Conservation (phyloP, 352 stramenopile genomes). For the Paralagenidium karlingii region DNA sequence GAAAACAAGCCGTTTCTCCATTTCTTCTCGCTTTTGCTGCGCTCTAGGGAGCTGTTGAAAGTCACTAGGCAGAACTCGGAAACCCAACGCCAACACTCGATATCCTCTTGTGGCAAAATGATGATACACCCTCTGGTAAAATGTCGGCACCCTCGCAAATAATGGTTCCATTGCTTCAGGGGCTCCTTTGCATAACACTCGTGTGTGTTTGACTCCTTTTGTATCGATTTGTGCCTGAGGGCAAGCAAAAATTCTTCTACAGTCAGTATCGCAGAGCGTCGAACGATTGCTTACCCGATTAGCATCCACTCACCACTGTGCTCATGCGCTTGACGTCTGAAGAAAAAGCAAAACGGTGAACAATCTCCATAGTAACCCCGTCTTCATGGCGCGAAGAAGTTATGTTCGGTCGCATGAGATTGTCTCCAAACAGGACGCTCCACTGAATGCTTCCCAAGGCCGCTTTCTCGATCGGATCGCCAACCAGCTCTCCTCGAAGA, state of each 20-base stretch:
- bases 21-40: conserved; percentile 17
- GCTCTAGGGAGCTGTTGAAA: neutral
- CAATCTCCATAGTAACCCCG: conserved; percentile 28
- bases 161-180: conserved; percentile 82
- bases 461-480: conserved; percentile 91
- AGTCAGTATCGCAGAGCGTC: too few species aligned
- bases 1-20: conserved; percentile 83
- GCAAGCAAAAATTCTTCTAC: too few species aligned
- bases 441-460: conserved; percentile 78
- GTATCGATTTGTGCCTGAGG: conserved; percentile 20
- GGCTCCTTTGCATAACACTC: conserved; percentile 87
- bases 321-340: conserved; percentile 88
- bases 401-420: neutral
- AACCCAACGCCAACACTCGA: conserved; percentile 83
- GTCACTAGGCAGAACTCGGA: conserved; percentile 27
- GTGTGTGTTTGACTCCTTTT: conserved; percentile 14
- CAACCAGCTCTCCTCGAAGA: conserved; percentile 80
- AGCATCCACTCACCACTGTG: conserved; percentile 36
- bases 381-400: conserved; percentile 12
- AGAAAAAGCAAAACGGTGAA: conserved; percentile 83
- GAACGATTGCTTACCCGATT: conserved; percentile 1
- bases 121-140: conserved; percentile 38
- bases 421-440: conserved; percentile 14
- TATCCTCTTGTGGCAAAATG: conserved; percentile 26
- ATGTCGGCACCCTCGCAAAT: conserved; percentile 47